These are phyloP conservation scores for Oryza glaberrima DNA, from an alignment of 176 grass and related monocot species.

Conservation along the genomic window DNA sequence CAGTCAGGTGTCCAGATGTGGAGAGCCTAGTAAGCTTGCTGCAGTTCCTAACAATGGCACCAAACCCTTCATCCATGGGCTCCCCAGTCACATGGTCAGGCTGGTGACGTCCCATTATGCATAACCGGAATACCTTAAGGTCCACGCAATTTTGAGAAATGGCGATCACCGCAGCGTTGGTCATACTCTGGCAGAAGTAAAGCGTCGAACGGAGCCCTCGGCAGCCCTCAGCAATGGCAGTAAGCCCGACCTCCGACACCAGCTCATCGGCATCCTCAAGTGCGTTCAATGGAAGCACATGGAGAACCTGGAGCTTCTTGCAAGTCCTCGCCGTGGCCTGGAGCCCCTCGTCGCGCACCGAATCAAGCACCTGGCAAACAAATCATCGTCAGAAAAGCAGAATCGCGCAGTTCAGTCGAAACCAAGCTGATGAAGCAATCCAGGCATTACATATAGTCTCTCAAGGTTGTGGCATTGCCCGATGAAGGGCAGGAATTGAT, in stretches of 20 bases:
- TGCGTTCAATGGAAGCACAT: slow-evolving; percentile 70
- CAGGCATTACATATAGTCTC: slow-evolving; percentile 69
- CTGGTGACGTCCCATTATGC: slow-evolving; percentile 83
- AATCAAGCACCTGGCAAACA: slow-evolving; percentile 76
- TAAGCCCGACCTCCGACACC: slow-evolving; percentile 73
- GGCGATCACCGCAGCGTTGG: slow-evolving; percentile 71
- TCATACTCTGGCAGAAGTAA: slow-evolving; percentile 96
- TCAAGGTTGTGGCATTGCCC: slow-evolving; percentile 74
- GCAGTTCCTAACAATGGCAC: slow-evolving; percentile 87
- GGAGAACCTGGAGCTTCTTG: slow-evolving; percentile 77
- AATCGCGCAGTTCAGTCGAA: background rate
- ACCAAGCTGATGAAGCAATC: background rate
- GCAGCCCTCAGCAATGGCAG: slow-evolving; percentile 80
- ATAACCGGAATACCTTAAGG: slow-evolving; percentile 81
- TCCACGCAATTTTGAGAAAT: slow-evolving; percentile 85
- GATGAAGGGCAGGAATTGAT: slow-evolving; percentile 67
- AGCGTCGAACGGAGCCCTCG: slow-evolving; percentile 68
- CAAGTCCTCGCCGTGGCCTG: slow-evolving; percentile 54
- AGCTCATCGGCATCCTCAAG: slow-evolving; percentile 80
- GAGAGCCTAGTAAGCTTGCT: slow-evolving; percentile 88
- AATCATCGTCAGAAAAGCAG: slow-evolving; percentile 12
- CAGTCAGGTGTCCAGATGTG: slow-evolving; percentile 81
- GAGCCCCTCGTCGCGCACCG: slow-evolving; percentile 82
- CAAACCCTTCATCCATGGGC: slow-evolving; percentile 93
- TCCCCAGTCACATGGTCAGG: slow-evolving; percentile 64